Conservation (phyloP, 305 asterid species). For the Fraxinus xanthoxyloides region DNA sequence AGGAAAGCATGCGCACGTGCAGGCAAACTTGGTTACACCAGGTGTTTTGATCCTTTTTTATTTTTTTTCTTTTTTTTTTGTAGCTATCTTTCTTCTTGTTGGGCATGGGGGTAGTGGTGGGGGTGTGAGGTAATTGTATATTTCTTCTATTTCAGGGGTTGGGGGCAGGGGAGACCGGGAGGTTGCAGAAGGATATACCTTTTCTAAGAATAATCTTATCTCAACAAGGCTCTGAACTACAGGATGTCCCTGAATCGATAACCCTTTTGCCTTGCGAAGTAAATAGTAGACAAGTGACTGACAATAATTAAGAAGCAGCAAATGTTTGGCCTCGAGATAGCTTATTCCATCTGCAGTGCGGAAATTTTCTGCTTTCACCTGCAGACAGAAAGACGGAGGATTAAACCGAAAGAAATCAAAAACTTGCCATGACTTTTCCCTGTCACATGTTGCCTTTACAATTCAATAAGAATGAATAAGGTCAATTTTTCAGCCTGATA, state of each 20-base stretch:
- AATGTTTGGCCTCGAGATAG: slow-evolving; percentile 81
- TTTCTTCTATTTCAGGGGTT: not conserved
- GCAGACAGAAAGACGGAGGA: slow-evolving; percentile 8
- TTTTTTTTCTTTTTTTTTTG: not conserved
- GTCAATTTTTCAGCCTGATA: not conserved
- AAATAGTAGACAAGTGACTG: slow-evolving; percentile 83
- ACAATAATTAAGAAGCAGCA: slow-evolving; percentile 79
- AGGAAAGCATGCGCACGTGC: not conserved
- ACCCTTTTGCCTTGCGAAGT: slow-evolving; percentile 80
- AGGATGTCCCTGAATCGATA: slow-evolving; percentile 84
- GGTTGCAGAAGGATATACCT: slow-evolving; percentile 40
- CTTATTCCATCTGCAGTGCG: slow-evolving; percentile 79
- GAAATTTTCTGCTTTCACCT: slow-evolving; percentile 68
- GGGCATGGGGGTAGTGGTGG: not conserved
- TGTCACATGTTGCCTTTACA: not conserved
- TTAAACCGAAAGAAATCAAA: not conserved
- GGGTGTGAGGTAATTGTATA: not conserved
- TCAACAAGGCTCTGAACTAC: slow-evolving; percentile 86
- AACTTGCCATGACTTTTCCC: not conserved
- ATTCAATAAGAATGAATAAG: not conserved
- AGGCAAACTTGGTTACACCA: not conserved
- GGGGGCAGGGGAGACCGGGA: not conserved
- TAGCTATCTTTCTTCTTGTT: not conserved
- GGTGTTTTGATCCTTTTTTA: not conserved
- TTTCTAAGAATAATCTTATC: slow-evolving; percentile 80